These are phyloP conservation scores for Phytophthora nicotianae DNA, from an alignment of 352 stramenopile species.

Conservation along the genomic window DNA sequence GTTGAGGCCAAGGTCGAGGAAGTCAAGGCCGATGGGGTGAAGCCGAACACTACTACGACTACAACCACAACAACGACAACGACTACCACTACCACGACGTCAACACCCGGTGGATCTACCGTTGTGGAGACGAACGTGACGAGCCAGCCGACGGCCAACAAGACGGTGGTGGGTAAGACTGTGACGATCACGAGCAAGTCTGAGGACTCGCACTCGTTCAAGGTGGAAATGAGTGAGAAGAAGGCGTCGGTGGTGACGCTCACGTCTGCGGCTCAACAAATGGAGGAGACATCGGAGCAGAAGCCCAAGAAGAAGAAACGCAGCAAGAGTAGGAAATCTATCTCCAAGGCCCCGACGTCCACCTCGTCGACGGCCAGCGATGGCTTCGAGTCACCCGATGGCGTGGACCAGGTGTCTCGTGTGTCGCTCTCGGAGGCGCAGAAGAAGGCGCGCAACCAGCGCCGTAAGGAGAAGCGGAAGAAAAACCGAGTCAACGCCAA, in stretches of 20 bases:
- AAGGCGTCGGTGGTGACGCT: slow-evolving; percentile 35
- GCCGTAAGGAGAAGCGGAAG: slow-evolving; percentile 81
- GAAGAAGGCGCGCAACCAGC: slow-evolving; percentile 72
- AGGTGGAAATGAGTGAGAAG: slow-evolving; percentile 42
- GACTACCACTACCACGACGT: slow-evolving; percentile 23
- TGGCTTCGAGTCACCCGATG: slow-evolving; percentile 41
- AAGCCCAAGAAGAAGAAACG: slow-evolving; percentile 53
- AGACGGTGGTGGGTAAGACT: slow-evolving; percentile 42
- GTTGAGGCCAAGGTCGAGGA: slow-evolving; percentile 14
- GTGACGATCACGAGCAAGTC: slow-evolving; percentile 41
- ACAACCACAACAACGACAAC: slow-evolving; percentile 6
- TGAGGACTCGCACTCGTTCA: slow-evolving; percentile 36
- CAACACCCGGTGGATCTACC: slow-evolving; percentile 21
- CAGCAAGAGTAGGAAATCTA: slow-evolving; percentile 33
- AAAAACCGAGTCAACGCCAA: slow-evolving; percentile 56
- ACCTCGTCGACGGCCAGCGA: slow-evolving; percentile 29
- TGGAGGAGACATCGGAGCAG: slow-evolving; percentile 15
- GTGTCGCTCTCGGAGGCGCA: slow-evolving; percentile 54
- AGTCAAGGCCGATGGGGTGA: slow-evolving; percentile 17
- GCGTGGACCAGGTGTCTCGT: slow-evolving; percentile 31
- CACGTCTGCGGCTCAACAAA: slow-evolving; percentile 18
- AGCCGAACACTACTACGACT: slow-evolving; percentile 8
- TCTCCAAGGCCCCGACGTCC: slow-evolving; percentile 23
- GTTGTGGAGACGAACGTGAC: slow-evolving; percentile 40
- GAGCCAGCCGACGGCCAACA: slow-evolving; percentile 33